Conservation (phyloP, 352 stramenopile species). For the Globisporangium okanoganense region DNA sequence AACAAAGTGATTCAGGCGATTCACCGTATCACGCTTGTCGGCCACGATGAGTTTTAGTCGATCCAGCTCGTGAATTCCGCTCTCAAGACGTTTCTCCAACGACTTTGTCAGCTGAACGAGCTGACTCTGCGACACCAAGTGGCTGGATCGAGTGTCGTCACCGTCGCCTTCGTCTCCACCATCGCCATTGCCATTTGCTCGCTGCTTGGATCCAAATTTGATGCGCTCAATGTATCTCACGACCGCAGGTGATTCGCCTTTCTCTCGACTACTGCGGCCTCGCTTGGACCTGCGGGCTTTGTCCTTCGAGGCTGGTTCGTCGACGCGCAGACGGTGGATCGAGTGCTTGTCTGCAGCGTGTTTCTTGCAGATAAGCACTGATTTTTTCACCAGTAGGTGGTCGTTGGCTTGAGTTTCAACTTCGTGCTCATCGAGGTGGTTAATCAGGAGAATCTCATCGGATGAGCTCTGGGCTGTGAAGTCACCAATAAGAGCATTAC, state of each 20-base stretch:
- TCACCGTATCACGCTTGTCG: no score
- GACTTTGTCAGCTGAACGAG: no score
- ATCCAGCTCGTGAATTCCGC: no score
- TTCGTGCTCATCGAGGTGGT: slow-evolving; percentile 19
- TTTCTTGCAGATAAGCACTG: slow-evolving; percentile 45
- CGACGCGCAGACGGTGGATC: slow-evolving; percentile 36
- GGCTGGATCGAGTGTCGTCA: neutral
- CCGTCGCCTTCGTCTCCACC: neutral
- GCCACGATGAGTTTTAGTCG: no score
- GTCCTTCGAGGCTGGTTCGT: slow-evolving; percentile 20
- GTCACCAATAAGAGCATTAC: slow-evolving; percentile 27
- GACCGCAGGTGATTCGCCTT: neutral
- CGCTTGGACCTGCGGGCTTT: slow-evolving; percentile 28
- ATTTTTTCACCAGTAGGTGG: slow-evolving; percentile 36
- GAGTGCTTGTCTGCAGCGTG: slow-evolving; percentile 20
- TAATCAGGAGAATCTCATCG: slow-evolving; percentile 37
- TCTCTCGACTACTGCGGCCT: slow-evolving; percentile 18
- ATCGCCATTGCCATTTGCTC: slow-evolving; percentile 3
- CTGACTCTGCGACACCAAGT: no score
- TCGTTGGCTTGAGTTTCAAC: slow-evolving; percentile 7
- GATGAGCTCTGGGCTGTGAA: slow-evolving; percentile 21
- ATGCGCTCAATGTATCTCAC: slow-evolving; percentile 65
- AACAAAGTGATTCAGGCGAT: no score
- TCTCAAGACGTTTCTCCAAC: no score
- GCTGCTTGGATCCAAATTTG: slow-evolving; percentile 24